These are phyloP conservation scores for Graphilbum ipis-grandicollis DNA, from an alignment of 2,329 filamentous ascomycete species.

Conservation along the genomic window DNA sequence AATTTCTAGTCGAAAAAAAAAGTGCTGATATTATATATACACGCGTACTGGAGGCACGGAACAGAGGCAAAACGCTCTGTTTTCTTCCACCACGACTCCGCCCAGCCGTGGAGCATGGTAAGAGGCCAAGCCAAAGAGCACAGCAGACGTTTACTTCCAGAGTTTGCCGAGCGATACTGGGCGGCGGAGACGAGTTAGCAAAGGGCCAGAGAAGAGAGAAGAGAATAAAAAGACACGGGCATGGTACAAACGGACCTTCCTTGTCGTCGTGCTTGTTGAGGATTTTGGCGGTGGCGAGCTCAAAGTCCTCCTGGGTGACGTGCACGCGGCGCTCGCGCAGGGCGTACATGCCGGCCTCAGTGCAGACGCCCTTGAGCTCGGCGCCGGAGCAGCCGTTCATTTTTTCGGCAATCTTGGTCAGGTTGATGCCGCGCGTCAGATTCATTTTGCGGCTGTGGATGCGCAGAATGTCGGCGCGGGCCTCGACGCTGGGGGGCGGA, in stretches of 20 bases:
- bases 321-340: constrained; percentile 89
- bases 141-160: constrained; percentile 31
- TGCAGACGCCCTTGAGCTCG: constrained; percentile 96
- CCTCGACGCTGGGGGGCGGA: constrained; percentile 89
- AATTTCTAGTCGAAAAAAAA: no score
- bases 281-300: constrained; percentile 95
- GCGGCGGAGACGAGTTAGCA: constrained; percentile 5
- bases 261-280: constrained; percentile 99
- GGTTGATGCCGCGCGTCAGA: constrained; percentile 87
- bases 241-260: constrained; percentile 34
- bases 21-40: no score
- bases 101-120: no score
- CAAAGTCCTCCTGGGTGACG: constrained; percentile 97
- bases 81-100: no score
- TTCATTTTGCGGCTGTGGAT: constrained; percentile 99
- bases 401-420: constrained; percentile 98
- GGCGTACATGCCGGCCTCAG: constrained; percentile 96
- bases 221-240: constrained; percentile 24
- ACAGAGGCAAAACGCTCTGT: no score
- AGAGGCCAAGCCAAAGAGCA: no score
- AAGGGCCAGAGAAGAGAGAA: not conserved
- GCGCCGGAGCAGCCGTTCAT: constrained; percentile 99
- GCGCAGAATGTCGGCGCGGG: constrained; percentile 88
- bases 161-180: constrained; percentile 58
- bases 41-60: no score